A percentile compares a stretch with the other conserved stretches of the same genome.
phyloP scores from a whole-genome alignment of 2,329 filamentous ascomycete genomes.

The Cercospora sp. region DNA sequence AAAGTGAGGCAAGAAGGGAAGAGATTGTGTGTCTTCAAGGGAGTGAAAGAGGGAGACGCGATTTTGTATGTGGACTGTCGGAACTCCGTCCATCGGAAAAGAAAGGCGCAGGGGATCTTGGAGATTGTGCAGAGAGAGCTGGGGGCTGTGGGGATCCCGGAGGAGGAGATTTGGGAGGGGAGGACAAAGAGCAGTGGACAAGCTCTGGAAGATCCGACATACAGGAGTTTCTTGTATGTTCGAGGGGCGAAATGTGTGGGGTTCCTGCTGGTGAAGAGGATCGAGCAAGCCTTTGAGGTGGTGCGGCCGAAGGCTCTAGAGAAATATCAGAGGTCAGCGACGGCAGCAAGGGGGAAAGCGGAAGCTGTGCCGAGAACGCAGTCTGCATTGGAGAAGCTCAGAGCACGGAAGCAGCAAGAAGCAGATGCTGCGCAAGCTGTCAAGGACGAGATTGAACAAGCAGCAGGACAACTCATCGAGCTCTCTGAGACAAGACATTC shows the following conservation, averaged over 20 bases:
- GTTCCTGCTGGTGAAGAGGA: slow-evolving; percentile 62
- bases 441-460: slow-evolving; percentile 19
- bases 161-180: slow-evolving; percentile 59
- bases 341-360: slow-evolving; percentile 20
- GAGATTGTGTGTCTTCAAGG: slow-evolving; percentile 20
- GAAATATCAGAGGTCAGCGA: background rate
- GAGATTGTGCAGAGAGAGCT: slow-evolving; percentile 65
- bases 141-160: slow-evolving; percentile 60
- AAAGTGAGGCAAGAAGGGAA: slow-evolving; percentile 28
- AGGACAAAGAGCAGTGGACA: background rate
- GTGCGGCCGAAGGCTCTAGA: slow-evolving; percentile 33
- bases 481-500: slow-evolving; percentile 32
- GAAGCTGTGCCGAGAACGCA: slow-evolving; percentile 22
- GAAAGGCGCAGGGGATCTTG: slow-evolving; percentile 56
- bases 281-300: slow-evolving; percentile 58
- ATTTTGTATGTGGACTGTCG: slow-evolving; percentile 61
- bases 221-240: slow-evolving; percentile 64
- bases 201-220: slow-evolving; percentile 43
- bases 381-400: slow-evolving; percentile 28
- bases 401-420: slow-evolving; percentile 28
- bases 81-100: slow-evolving; percentile 54
- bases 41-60: slow-evolving; percentile 44
- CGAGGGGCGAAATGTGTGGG: slow-evolving; percentile 63
- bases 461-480: slow-evolving; percentile 26
- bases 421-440: slow-evolving; percentile 15